A percentile compares a stretch with the other conserved stretches of the same genome.
These are phyloP conservation scores for Ogataea nitratoaversa DNA, from an alignment of 805 yeast species.

Conservation along the genomic window DNA sequence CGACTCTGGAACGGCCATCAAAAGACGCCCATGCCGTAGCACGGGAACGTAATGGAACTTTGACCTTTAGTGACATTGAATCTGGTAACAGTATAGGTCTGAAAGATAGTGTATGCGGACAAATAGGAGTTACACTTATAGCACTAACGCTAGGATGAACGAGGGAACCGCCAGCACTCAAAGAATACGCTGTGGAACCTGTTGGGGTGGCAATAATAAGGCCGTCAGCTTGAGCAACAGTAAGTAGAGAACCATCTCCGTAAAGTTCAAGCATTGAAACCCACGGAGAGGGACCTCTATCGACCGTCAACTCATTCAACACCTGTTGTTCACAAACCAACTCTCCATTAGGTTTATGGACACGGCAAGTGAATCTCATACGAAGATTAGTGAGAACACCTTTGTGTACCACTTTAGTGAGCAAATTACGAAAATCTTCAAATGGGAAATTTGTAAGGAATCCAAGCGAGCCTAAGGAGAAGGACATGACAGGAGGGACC, in stretches of 20 bases:
- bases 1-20: slow-evolving; percentile 88
- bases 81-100: slow-evolving; percentile 91
- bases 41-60: slow-evolving; percentile 73
- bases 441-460: slow-evolving; percentile 84
- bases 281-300: slow-evolving; percentile 91
- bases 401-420: slow-evolving; percentile 54
- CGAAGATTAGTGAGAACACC: slow-evolving; percentile 79
- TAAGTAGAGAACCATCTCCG: slow-evolving; percentile 79
- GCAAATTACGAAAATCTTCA: slow-evolving; percentile 59
- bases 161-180: slow-evolving; percentile 92
- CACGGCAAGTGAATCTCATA: slow-evolving; percentile 84
- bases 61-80: slow-evolving; percentile 79
- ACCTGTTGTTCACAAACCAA: slow-evolving; percentile 68
- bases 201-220: slow-evolving; percentile 91
- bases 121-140: slow-evolving; percentile 88
- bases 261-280: slow-evolving; percentile 85
- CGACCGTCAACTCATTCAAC: slow-evolving; percentile 84
- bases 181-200: slow-evolving; percentile 93
- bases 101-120: slow-evolving; percentile 92
- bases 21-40: slow-evolving; percentile 96
- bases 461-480: slow-evolving; percentile 88
- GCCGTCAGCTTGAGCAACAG: slow-evolving; percentile 94
- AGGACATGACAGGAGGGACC: slow-evolving; percentile 90
- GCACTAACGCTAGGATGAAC: slow-evolving; percentile 95
- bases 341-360: slow-evolving; percentile 50